Evolutionary conservation across 140 eudicot genomes (phyloP).

Genomic region (Oenanthe javanica): DNA sequence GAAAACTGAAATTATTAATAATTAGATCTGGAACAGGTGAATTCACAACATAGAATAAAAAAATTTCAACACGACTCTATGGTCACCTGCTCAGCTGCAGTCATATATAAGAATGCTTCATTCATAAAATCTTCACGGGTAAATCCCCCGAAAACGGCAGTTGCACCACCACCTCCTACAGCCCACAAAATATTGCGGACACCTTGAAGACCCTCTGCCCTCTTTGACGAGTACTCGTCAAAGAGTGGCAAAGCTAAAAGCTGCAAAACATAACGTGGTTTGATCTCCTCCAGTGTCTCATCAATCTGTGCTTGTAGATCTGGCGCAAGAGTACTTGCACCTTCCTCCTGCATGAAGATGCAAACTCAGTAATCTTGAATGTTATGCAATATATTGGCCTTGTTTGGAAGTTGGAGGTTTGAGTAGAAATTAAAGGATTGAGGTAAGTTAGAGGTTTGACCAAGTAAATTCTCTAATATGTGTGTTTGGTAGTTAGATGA

Average conservation of each 20-base stretch:
- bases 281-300: conserved; percentile 90
- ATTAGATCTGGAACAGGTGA: neutral
- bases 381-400: neutral
- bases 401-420: no score
- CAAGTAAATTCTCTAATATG: no score
- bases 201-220: conserved; percentile 94
- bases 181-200: conserved; percentile 88
- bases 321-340: conserved; percentile 94
- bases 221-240: conserved; percentile 56
- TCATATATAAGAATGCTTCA: conserved; percentile 77
- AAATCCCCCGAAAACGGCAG: conserved; percentile 91
- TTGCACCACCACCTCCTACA: conserved; percentile 99
- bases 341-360: conserved; percentile 67
- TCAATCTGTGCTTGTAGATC: conserved; percentile 96
- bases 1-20: neutral
- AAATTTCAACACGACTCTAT: conserved; percentile 8
- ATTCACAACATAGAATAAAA: neutral
- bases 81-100: conserved; percentile 83
- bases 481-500: no score
- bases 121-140: conserved; percentile 96
- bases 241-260: conserved; percentile 79
- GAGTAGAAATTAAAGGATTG: no score
- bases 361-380: conserved; percentile 6
- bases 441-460: no score
- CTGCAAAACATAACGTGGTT: conserved; percentile 82